Percentiles rank a stretch among this genome's conserved stretches.
phyloP scores from a whole-genome alignment of 1,284 basidiomycete genomes.

The Fomitopsis betulina region DNA sequence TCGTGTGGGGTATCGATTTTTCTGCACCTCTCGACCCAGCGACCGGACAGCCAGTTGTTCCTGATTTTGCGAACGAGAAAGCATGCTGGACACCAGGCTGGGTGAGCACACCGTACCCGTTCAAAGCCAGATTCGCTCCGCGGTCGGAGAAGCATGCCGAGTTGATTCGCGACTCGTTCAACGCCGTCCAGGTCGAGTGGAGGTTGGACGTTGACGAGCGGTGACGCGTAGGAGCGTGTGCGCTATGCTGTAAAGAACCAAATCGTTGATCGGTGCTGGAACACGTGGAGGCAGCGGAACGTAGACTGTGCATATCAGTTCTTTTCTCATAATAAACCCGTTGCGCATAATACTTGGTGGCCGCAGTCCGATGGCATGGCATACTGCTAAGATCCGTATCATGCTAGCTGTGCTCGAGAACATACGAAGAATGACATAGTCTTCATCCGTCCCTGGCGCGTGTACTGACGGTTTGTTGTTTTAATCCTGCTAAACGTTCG shows the following conservation, averaged over 20 bases:
- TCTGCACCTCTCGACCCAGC: constrained; percentile 18
- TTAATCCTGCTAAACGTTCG: too few species aligned
- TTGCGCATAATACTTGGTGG: too few species aligned
- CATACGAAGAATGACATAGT: too few species aligned
- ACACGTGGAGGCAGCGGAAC: too few species aligned
- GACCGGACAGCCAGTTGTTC: constrained; percentile 21
- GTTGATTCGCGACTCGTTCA: constrained; percentile 13
- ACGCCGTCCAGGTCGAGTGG: constrained; percentile 1
- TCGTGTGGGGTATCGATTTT: constrained; percentile 28
- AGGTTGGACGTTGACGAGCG: neutral
- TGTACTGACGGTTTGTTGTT: too few species aligned
- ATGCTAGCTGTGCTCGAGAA: too few species aligned
- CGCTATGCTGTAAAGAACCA: neutral
- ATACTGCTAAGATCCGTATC: too few species aligned
- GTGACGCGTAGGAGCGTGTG: neutral
- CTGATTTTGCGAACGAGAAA: constrained; percentile 23
- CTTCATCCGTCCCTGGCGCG: too few species aligned
- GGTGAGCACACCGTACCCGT: constrained; percentile 21
- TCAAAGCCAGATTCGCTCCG: constrained; percentile 18
- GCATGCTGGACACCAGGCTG: constrained; percentile 24
- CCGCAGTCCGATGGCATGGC: too few species aligned
- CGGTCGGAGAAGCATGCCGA: constrained; percentile 20
- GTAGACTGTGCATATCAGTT: too few species aligned
- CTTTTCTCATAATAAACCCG: too few species aligned
- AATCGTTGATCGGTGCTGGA: neutral